These are phyloP conservation scores for Ganoderma sinense DNA, from an alignment of 1,284 basidiomycete genomes.

Conservation along the genomic window DNA sequence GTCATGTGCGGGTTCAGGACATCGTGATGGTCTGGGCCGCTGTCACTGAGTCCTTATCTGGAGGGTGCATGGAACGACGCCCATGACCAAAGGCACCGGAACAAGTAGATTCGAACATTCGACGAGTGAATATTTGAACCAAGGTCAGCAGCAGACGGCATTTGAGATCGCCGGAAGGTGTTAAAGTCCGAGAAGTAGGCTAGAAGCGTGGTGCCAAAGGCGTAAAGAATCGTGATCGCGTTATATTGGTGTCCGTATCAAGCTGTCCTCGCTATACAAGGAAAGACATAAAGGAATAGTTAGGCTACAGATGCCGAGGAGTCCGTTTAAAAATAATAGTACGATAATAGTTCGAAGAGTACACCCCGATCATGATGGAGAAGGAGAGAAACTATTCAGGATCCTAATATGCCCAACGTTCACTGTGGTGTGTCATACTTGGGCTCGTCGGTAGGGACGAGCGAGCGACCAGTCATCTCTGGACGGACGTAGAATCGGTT, in stretches of 20 bases:
- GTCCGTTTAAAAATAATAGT: slow-evolving; percentile 8
- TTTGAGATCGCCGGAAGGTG: background rate
- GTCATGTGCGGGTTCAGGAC: background rate
- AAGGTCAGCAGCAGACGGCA: background rate
- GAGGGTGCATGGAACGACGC: background rate
- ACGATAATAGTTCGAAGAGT: background rate
- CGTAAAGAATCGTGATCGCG: background rate
- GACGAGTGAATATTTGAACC: background rate
- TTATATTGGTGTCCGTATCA: slow-evolving; percentile 5
- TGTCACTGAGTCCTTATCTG: background rate
- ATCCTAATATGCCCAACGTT: background rate
- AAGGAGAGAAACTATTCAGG: background rate
- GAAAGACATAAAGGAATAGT: background rate
- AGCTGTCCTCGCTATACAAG: slow-evolving; percentile 13
- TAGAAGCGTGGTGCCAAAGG: background rate
- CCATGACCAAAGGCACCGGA: background rate
- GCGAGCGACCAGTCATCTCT: slow-evolving; percentile 31
- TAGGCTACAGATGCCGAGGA: slow-evolving; percentile 23
- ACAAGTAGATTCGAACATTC: background rate
- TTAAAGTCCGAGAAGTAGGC: background rate
- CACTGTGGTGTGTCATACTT: slow-evolving; percentile 24
- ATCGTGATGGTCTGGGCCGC: background rate
- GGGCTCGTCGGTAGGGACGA: slow-evolving; percentile 29
- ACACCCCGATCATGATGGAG: background rate
- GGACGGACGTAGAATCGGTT: slow-evolving; percentile 33